phyloP scores from a whole-genome alignment of 1,284 basidiomycete species.

The Takashimella tepidaria region DNA sequence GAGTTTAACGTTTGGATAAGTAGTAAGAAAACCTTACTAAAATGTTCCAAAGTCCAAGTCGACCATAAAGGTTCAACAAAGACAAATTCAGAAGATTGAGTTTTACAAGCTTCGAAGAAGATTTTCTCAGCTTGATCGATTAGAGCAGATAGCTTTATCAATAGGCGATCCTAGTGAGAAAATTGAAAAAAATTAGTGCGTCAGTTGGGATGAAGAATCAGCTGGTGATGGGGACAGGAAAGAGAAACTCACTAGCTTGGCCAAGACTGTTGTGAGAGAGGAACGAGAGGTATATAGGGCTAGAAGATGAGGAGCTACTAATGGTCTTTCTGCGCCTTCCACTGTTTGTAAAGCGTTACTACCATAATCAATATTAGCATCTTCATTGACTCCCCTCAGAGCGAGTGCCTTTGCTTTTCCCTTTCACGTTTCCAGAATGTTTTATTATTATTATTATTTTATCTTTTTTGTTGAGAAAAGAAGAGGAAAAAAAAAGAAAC shows the following conservation, averaged over 20 bases:
- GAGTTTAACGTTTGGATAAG: background rate
- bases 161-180: constrained; percentile 25
- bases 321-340: constrained; percentile 31
- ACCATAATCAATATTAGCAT: constrained; percentile 6
- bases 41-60: constrained; percentile 42
- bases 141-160: constrained; percentile 30
- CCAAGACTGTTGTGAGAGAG: constrained; percentile 20
- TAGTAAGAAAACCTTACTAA: constrained; percentile 24
- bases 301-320: constrained; percentile 24
- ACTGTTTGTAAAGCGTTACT: constrained; percentile 34
- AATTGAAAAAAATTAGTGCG: no score
- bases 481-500: no score
- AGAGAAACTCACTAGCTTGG: constrained; percentile 31
- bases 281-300: constrained; percentile 15
- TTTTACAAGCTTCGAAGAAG: constrained; percentile 34
- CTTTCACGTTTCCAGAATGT: no score
- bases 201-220: background rate
- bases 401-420: background rate
- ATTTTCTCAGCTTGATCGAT: constrained; percentile 40
- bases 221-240: background rate
- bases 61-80: constrained; percentile 38
- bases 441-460: no score
- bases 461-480: no score
- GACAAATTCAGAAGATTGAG: constrained; percentile 26
- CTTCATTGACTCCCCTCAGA: no score